Base-by-base conservation (phyloP, 306 rosid genomes). In the Astragalus membranaceus region DNA sequence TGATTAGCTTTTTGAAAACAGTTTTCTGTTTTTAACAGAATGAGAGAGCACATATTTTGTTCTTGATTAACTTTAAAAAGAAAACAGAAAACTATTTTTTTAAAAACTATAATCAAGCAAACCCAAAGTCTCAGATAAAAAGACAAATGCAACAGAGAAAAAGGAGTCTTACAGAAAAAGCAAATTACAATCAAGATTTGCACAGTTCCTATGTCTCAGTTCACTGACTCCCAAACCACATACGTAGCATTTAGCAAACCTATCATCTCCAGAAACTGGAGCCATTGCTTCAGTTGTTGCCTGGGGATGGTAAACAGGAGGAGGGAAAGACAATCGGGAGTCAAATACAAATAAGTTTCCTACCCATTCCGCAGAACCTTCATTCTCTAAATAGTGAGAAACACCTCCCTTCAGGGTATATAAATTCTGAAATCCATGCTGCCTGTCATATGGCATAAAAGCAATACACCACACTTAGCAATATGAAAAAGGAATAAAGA, bases 311-410 rank as follows among this genome's bases (percentile, higher is more conserved):
- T 78, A 79, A 46, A 82, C 35, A 48, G 97, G 75, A 46, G 96
- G 96, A 48, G 94, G 88, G 51, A 90, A 87, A 74, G 98, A 90
- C 69, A 90, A 85, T 64, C 97, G 95, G 20, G 97, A 90, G 82
- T 94, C 97, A 70, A 94, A 94, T 66, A 94, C 96, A 51, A 94
- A 90, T 78, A 94, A 80, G 68, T 94, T 90, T 63, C 98, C 98
- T 13, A 86, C 63, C 98, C 97, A 94, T 70, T 88, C 81, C 13
- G 75, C 82, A 10, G 90, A 80, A 69, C 97, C 98, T 87, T 88
- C 91, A 26, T 71, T 86, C 82, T 81, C 72, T 63, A 94, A 79
- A 85, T 90, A 94, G 77, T 88, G 75, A 63, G 96, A 88, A 74
- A 94, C 91, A 32, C 98, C 98, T 16, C 97, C 96, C 83, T 81